phyloP scores from a whole-genome alignment of 2,329 filamentous ascomycete genomes.

The Aspergillus awamori region DNA sequence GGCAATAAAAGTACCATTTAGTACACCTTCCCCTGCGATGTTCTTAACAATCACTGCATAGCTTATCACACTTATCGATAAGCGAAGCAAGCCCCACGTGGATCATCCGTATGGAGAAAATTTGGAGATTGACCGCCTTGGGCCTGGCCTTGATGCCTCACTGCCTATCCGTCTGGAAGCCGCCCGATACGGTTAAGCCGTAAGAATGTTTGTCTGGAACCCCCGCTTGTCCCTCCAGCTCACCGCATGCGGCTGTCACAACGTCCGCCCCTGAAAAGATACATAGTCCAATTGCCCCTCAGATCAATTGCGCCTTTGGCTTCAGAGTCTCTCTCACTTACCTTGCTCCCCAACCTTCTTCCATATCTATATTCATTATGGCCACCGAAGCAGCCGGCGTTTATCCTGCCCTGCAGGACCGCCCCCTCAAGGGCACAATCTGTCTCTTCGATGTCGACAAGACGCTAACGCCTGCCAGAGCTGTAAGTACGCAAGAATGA shows the following conservation, averaged over 20 bases:
- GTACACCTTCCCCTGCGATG: too few species aligned
- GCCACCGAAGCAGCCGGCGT: conserved; percentile 35
- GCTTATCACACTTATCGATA: conserved; percentile 33
- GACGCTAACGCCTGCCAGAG: conserved; percentile 81
- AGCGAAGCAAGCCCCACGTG: conserved; percentile 13
- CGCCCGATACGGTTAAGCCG: conserved; percentile 12
- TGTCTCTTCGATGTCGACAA: conserved; percentile 95
- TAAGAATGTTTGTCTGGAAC: conserved; percentile 10
- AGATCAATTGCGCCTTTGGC: conserved; percentile 2
- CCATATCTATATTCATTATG: conserved; percentile 25
- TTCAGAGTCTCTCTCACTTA: not conserved
- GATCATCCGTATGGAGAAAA: not conserved
- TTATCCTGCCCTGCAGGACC: conserved; percentile 77
- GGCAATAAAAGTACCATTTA: too few species aligned
- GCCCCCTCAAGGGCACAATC: conserved; percentile 90
- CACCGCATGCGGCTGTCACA: conserved; percentile 36
- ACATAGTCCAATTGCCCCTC: conserved; percentile 7
- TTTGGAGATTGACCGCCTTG: conserved; percentile 12
- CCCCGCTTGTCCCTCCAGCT: conserved; percentile 14
- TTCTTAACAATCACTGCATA: not conserved
- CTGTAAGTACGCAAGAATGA: conserved; percentile 50
- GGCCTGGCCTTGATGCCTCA: not conserved
- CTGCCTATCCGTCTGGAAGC: not conserved
- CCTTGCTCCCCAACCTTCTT: not conserved
- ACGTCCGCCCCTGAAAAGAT: conserved; percentile 7